These are phyloP conservation scores for Pichia kudriavzevii DNA, from an alignment of 1,139 yeast species.

Conservation along the genomic window DNA sequence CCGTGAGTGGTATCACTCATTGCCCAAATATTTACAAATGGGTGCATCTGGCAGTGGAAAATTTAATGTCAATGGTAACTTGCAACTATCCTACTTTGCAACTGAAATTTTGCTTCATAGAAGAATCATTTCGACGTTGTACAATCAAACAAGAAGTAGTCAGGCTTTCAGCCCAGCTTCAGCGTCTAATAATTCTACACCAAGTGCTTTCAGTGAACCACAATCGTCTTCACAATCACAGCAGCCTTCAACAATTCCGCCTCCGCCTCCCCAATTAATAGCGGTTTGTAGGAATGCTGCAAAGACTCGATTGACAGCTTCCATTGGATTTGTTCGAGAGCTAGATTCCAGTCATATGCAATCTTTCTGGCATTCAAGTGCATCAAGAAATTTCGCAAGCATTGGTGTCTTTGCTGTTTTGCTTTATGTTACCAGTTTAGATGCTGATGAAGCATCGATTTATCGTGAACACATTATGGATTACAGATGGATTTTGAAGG, in stretches of 20 bases:
- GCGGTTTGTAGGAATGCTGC: conserved; percentile 81
- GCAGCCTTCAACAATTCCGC: conserved; percentile 29
- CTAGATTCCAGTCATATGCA: conserved; percentile 76
- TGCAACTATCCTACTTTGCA: conserved; percentile 80
- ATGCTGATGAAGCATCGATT: conserved; percentile 53
- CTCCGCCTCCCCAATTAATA: conserved; percentile 58
- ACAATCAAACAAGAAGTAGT: conserved; percentile 6
- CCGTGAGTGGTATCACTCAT: conserved; percentile 76
- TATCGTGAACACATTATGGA: conserved; percentile 64
- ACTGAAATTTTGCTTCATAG: conserved; percentile 81
- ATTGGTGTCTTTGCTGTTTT: conserved; percentile 85
- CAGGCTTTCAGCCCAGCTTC: background rate
- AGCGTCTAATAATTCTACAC: background rate
- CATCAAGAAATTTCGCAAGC: conserved; percentile 68
- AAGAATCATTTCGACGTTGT: conserved; percentile 57
- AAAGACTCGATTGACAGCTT: conserved; percentile 67
- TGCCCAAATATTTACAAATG: conserved; percentile 69
- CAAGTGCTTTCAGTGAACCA: too few relatives aligned
- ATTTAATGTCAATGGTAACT: conserved; percentile 54
- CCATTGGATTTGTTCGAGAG: conserved; percentile 70
- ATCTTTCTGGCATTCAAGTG: conserved; percentile 82
- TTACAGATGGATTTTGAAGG: conserved; percentile 67
- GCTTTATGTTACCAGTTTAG: conserved; percentile 53
- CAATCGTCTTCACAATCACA: background rate
- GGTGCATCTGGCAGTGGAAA: conserved; percentile 51